phyloP scores from a whole-genome alignment of 805 yeast species.

The Candida arabinofermentans region DNA sequence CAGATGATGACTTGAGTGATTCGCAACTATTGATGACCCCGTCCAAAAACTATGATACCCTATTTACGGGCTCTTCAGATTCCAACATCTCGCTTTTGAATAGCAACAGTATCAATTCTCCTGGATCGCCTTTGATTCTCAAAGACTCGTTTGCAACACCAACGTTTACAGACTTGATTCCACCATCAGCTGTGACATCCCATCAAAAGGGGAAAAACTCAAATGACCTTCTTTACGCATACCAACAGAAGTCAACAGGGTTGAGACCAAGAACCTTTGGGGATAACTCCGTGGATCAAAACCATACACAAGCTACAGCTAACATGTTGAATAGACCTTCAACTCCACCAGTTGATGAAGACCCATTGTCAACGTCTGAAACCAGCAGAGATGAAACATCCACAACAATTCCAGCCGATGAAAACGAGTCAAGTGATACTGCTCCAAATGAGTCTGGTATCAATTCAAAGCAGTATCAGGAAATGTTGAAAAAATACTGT shows the following conservation, averaged over 20 bases:
- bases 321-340: too few relatives aligned
- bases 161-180: conserved; percentile 18
- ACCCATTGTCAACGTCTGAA: too few relatives aligned
- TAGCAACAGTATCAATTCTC: conserved; percentile 17
- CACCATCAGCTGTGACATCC: too few relatives aligned
- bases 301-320: background rate
- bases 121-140: conserved; percentile 21
- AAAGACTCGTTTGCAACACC: conserved; percentile 18
- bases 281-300: too few relatives aligned
- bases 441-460: conserved; percentile 17
- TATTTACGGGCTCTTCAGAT: conserved; percentile 10
- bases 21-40: conserved; percentile 12
- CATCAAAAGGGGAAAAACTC: background rate
- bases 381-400: background rate
- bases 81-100: conserved; percentile 4
- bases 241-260: too few relatives aligned
- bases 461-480: conserved; percentile 51
- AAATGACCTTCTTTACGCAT: too few relatives aligned
- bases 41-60: conserved; percentile 16
- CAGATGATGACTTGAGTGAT: background rate
- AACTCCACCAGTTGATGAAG: too few relatives aligned
- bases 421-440: background rate
- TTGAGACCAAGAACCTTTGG: background rate
- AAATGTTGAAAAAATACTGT: conserved; percentile 56
- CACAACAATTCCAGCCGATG: background rate